A percentile compares a stretch with the other conserved stretches of the same genome.
Conservation (phyloP, 805 yeast genomes). For the Wickerhamomyces silvicola region DNA sequence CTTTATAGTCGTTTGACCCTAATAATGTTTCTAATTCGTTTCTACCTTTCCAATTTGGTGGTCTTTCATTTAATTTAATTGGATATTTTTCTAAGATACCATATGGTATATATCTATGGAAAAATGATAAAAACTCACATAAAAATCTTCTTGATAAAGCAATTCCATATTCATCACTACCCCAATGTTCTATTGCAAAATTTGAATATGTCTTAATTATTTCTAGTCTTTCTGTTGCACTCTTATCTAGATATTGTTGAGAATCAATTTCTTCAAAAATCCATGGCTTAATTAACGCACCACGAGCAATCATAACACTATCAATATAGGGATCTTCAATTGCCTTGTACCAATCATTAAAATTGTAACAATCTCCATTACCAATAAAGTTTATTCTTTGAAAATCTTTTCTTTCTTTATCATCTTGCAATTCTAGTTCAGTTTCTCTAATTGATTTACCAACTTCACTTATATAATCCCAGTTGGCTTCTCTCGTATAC, state of each 20-base stretch:
- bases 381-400: conserved; percentile 81
- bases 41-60: conserved; percentile 90
- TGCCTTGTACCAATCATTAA: conserved; percentile 82
- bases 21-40: conserved; percentile 85
- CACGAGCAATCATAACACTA: conserved; percentile 95
- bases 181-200: conserved; percentile 94
- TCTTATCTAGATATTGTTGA: conserved; percentile 83
- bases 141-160: conserved; percentile 80
- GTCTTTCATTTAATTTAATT: conserved; percentile 85
- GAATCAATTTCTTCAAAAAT: conserved; percentile 92
- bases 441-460: conserved; percentile 61
- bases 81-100: conserved; percentile 89
- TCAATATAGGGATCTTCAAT: conserved; percentile 66
- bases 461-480: conserved; percentile 79
- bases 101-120: conserved; percentile 90
- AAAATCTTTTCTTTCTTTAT: conserved; percentile 50
- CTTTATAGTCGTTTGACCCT: conserved; percentile 78
- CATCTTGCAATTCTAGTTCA: conserved; percentile 47
- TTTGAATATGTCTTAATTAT: conserved; percentile 62
- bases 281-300: conserved; percentile 98
- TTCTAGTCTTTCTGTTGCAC: conserved; percentile 83
- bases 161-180: conserved; percentile 92
- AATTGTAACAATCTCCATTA: conserved; percentile 86
- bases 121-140: conserved; percentile 92
- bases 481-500: conserved; percentile 84